Percentiles rank a stretch among this genome's conserved stretches.
Conservation (phyloP, 441 rosid species). For the Rhodomyrtus psidioides region DNA sequence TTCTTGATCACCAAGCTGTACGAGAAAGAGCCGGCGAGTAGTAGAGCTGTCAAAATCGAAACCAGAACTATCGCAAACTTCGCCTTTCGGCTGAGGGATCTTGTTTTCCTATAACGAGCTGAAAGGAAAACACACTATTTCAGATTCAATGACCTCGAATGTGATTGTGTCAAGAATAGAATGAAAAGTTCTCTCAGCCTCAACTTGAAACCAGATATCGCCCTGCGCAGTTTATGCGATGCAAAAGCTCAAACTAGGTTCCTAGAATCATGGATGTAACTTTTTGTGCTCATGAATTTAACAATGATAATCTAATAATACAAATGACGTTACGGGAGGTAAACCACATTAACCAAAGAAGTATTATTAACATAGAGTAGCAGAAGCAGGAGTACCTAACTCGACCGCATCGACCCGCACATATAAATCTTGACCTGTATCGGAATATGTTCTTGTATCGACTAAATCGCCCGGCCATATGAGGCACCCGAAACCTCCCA, state of each 20-base stretch:
- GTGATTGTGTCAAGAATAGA: too few species aligned
- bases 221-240: background rate
- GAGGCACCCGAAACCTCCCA: background rate
- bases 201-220: too few species aligned
- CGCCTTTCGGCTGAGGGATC: too few species aligned
- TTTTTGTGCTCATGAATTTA: background rate
- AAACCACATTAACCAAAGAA: background rate
- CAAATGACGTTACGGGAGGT: background rate
- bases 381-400: background rate
- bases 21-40: too few species aligned
- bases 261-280: background rate
- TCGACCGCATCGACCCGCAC: background rate
- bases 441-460: background rate
- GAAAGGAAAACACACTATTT: too few species aligned
- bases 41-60: too few species aligned
- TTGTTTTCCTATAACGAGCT: too few species aligned
- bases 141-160: too few species aligned
- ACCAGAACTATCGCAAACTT: too few species aligned
- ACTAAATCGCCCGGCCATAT: background rate
- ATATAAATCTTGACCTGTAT: background rate
- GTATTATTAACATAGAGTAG: background rate
- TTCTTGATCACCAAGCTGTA: too few species aligned
- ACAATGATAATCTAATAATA: background rate
- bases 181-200: too few species aligned
- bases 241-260: background rate